These are phyloP conservation scores for Rhizopus delemar DNA, from an alignment of 371 early-diverging fungal species.

Conservation along the genomic window DNA sequence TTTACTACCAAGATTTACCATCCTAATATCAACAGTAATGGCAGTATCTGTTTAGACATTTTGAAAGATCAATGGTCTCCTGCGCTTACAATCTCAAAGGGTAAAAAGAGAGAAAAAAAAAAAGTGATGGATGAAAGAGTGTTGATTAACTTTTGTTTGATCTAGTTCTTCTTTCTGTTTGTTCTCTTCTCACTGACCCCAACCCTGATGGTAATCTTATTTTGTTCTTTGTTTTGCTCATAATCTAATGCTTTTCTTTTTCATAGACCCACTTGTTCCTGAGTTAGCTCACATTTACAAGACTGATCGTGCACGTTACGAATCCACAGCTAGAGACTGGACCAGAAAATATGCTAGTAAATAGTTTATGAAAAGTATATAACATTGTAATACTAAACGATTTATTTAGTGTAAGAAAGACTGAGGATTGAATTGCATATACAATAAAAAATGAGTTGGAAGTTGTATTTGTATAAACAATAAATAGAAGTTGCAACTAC, in stretches of 20 bases:
- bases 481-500: constrained; percentile 23
- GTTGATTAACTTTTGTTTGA: not conserved
- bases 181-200: constrained; percentile 97
- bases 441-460: not conserved
- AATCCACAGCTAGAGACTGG: constrained; percentile 91
- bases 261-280: constrained; percentile 86
- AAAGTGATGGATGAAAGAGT: not conserved
- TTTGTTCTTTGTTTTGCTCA: not conserved
- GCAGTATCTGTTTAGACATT: constrained; percentile 98
- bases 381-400: not conserved
- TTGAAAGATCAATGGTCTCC: constrained; percentile 99
- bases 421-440: not conserved
- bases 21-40: constrained; percentile 99
- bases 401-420: constrained; percentile 12
- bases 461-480: constrained; percentile 11
- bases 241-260: not conserved
- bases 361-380: constrained; percentile 6
- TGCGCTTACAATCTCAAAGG: constrained; percentile 97
- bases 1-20: constrained; percentile 98
- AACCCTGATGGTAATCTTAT: constrained; percentile 79
- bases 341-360: constrained; percentile 86
- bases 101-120: constrained; percentile 30
- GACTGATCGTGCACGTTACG: constrained; percentile 88
- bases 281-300: constrained; percentile 98
- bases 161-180: constrained; percentile 91